Conservation (phyloP, 2,329 filamentous ascomycete genomes). For the Claviceps arundinis region DNA sequence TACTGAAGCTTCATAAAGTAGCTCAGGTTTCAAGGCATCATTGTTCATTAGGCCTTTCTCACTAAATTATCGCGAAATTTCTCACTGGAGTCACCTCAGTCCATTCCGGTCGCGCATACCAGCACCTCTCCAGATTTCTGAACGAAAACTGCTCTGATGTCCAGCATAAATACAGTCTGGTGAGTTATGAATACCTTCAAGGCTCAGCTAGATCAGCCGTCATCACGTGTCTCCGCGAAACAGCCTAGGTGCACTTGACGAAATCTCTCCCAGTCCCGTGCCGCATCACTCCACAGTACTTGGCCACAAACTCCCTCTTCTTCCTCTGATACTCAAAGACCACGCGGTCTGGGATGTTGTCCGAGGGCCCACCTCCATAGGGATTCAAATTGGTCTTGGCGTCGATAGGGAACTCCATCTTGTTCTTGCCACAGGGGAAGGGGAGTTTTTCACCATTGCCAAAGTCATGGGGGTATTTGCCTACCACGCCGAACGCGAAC, state of each 20-base stretch:
- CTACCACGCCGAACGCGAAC: not conserved
- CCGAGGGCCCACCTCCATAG: not conserved
- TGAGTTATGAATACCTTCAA: no score
- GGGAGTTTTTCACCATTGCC: not conserved
- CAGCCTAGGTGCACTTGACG: slow-evolving; percentile 4
- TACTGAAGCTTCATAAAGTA: no score
- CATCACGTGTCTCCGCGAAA: not conserved
- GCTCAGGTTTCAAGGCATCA: no score
- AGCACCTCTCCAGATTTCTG: no score
- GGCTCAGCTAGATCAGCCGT: not conserved
- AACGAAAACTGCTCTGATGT: not conserved
- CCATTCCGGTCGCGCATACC: no score
- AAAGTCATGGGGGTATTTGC: not conserved
- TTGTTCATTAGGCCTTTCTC: no score
- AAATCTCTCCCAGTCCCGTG: not conserved
- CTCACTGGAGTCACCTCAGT: no score
- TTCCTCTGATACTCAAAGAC: not conserved
- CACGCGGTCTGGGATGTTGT: not conserved
- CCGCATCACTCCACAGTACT: slow-evolving; percentile 1
- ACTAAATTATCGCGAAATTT: no score
- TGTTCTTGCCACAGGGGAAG: not conserved
- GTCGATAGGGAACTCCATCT: not conserved
- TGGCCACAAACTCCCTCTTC: not conserved
- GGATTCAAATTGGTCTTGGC: not conserved
- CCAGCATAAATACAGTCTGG: not conserved